Base-by-base conservation (phyloP, 768 basidiomycete genomes). In the Podaxis sp. region DNA sequence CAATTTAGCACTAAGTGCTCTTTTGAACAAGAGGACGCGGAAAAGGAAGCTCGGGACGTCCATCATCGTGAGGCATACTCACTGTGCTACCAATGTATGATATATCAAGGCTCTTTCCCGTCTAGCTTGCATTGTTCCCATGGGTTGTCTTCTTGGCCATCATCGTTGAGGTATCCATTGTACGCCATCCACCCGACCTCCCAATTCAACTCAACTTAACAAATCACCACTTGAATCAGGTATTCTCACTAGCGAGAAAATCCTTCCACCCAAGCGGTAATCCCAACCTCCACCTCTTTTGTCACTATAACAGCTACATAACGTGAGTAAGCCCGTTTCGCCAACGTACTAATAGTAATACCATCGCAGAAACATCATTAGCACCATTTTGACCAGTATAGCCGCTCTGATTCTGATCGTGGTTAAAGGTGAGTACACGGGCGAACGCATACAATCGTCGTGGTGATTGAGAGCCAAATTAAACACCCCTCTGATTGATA, bases 101-200 rank as follows among this genome's bases (percentile, higher is more conserved):
- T 28, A n/a, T 19, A 11, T 2, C 26, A 51, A 0, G 12, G 11
- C 9, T 26, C 24, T 51, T 24, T 15, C 49, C 11, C 11, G 3
- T 24, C 49, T 33, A 51, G 49, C 24, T 60, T 39, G 38, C 48
- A 26, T 15, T 52, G 12, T 39, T 60, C 26, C 59, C 59, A 2
- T 60, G 59, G 59, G 19, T 60, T 19, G 17, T 60, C 12, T 60
- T 60, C 36, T 60, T 1, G 59, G 48, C 36, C 11, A 49, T 60
- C 13, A 39, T 60, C n/a, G 28, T 42, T 15, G 59, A 60, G 19
- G 59, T 60, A 11, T 60, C 59, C 6, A 52, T 60, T 12, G 59
- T 60, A 40, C 33, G 58, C 22, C 17, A 24, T 52, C 51, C 12
- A 28, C 9, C 12, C 26, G 24, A 24, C 33, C 38, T 8, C 11